Evolutionary conservation across 75 land plant species (phyloP).

Genomic region (Pseudotsuga menziesii): DNA sequence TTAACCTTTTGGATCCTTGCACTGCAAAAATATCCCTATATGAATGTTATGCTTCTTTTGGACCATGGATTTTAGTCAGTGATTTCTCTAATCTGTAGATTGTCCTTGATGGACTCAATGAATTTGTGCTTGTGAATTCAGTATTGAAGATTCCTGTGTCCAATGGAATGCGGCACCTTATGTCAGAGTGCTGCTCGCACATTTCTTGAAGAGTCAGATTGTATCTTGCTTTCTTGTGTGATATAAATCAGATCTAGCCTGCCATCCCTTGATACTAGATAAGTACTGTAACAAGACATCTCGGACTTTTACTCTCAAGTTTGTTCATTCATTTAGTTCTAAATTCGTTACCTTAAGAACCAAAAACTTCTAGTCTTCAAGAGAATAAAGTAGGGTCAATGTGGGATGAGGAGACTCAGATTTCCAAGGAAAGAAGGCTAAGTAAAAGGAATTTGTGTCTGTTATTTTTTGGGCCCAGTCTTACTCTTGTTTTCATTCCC

Average conservation of each 20-base stretch:
- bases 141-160: neutral
- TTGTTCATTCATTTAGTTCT: neutral
- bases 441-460: neutral
- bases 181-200: neutral
- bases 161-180: neutral
- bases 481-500: neutral
- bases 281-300: neutral
- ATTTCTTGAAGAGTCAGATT: neutral
- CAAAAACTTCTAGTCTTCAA: neutral
- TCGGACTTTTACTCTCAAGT: neutral
- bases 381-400: neutral
- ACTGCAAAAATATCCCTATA: too few relatives aligned
- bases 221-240: neutral
- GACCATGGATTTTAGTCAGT: neutral
- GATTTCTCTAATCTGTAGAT: neutral
- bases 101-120: neutral
- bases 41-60: neutral
- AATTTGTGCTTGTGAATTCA: neutral
- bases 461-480: too few relatives aligned
- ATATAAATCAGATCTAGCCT: neutral
- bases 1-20: neutral
- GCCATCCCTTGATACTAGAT: neutral
- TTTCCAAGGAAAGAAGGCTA: neutral
- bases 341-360: neutral
- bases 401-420: neutral